Base-by-base conservation (phyloP, 495 filamentous ascomycete genomes). In the Sporormia fimetaria region DNA sequence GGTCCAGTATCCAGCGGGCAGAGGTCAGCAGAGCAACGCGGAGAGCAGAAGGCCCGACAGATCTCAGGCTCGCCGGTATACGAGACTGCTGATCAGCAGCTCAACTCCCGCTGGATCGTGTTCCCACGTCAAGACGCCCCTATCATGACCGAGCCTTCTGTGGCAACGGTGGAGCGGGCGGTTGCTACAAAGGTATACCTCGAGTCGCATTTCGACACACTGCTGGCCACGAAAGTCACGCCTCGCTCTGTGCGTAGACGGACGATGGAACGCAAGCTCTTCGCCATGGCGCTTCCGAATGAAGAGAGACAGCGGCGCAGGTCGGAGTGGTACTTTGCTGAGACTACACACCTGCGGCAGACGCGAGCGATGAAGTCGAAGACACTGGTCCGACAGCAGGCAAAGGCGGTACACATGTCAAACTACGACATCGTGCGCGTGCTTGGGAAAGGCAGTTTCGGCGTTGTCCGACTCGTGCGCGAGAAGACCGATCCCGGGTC, bases 381-480 rank as follows among this genome's bases (percentile, higher is more conserved):
- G 26, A 70, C 73, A 15, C 63, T 73, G 26, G 42, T 56, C n/a
- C 43, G 54, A 11, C 42, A 62, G 12, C 52, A 58, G 1, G 34
- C 46, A 10, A 61, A 65, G 24, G 59, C 63, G n/a, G 60, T 73
- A 9, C 67, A 67, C 3, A 57, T 71, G 20, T 71, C 73, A 2
- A 77, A 76, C n/a, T 94, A 83, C 49, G 83, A 94, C 48, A 63
- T 76, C 12, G 63, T 94, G 25, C 81, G 81, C 49, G 66, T 86
- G n/a, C 70, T 96, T n/a, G 88, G 88, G 0, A 92, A 87, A 58
- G 88, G 88, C 10, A 94, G 87, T 52, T 96, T 94, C 63, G 88
- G 88, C 2, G 79, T 93, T 38, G 88, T 96, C 5, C 70, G 80
- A 31, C 68, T 96, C 17, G 87, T 94, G 5, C 75, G 74, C 12